Evolutionary conservation across 305 asterid species (phyloP).

Genomic region (Rubia tinctorum): DNA sequence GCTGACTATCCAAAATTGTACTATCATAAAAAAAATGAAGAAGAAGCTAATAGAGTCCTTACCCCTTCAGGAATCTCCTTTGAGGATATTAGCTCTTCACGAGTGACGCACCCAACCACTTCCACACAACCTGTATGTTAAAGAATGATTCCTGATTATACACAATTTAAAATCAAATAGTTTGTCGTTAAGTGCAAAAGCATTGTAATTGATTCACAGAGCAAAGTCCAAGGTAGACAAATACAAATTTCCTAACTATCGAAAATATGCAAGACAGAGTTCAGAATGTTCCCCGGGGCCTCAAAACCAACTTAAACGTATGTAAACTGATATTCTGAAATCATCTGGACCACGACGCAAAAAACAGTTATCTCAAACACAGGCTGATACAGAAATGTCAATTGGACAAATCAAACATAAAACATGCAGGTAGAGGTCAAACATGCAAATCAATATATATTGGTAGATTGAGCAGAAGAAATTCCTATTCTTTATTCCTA

Average conservation of each 20-base stretch:
- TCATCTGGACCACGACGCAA: not conserved
- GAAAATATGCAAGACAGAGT: not conserved
- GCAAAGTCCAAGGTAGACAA: not conserved
- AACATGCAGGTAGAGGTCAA: not conserved
- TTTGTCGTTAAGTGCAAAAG: not conserved
- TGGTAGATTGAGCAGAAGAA: not conserved
- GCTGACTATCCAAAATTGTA: not conserved
- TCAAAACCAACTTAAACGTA: not conserved
- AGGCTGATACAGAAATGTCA: not conserved
- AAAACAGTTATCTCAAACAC: not conserved
- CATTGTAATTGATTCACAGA: not conserved
- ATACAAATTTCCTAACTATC: not conserved
- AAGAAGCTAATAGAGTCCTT: constrained; percentile 11
- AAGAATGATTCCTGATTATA: constrained; percentile 15
- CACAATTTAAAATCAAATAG: not conserved
- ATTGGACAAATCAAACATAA: not conserved
- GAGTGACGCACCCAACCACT: constrained; percentile 76
- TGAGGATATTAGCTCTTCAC: constrained; percentile 78
- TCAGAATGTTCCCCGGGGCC: not conserved
- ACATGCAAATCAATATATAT: not conserved
- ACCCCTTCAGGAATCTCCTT: constrained; percentile 79
- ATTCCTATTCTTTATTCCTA: not conserved
- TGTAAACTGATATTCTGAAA: not conserved
- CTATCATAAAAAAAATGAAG: constrained; percentile 4
- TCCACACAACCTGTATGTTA: constrained; percentile 70